These are phyloP conservation scores for Dictyostelium firmibasis DNA, from an alignment of 78 protist species.

Conservation along the genomic window DNA sequence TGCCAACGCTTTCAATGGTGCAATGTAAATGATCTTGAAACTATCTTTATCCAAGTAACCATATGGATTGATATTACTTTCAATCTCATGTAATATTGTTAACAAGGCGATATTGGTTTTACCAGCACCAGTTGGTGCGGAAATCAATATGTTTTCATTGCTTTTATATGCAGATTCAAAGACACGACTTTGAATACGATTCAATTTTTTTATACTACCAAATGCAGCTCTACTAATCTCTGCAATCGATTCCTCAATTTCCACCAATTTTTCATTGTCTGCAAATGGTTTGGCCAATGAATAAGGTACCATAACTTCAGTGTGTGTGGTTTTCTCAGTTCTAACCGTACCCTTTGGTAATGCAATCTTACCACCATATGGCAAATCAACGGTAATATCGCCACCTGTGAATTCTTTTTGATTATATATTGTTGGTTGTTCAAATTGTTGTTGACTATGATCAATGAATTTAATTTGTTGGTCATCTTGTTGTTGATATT, in stretches of 20 bases:
- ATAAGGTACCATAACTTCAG: constrained; percentile 21
- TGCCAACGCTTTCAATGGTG: constrained; percentile 99
- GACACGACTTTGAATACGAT: constrained; percentile 79
- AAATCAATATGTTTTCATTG: constrained; percentile 96
- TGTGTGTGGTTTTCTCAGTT: not conserved
- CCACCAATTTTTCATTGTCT: constrained; percentile 31
- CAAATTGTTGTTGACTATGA: not conserved
- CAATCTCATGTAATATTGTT: constrained; percentile 83
- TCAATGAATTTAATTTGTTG: not conserved
- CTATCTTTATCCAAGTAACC: constrained; percentile 64
- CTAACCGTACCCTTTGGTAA: constrained; percentile 25
- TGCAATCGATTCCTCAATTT: constrained; percentile 14
- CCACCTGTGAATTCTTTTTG: constrained; percentile 22
- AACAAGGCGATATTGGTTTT: constrained; percentile 90
- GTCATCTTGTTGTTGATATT: not conserved
- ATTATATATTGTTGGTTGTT: not conserved
- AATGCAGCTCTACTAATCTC: constrained; percentile 19
- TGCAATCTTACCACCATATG: constrained; percentile 28
- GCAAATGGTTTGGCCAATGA: constrained; percentile 34
- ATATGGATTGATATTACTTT: constrained; percentile 16
- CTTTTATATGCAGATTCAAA: constrained; percentile 90
- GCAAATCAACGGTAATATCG: not conserved
- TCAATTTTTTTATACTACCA: constrained; percentile 37
- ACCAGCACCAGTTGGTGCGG: constrained; percentile 98
- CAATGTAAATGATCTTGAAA: constrained; percentile 98